phyloP scores from a whole-genome alignment of 257 asterid genomes.

The Thymus mandschuricus region DNA sequence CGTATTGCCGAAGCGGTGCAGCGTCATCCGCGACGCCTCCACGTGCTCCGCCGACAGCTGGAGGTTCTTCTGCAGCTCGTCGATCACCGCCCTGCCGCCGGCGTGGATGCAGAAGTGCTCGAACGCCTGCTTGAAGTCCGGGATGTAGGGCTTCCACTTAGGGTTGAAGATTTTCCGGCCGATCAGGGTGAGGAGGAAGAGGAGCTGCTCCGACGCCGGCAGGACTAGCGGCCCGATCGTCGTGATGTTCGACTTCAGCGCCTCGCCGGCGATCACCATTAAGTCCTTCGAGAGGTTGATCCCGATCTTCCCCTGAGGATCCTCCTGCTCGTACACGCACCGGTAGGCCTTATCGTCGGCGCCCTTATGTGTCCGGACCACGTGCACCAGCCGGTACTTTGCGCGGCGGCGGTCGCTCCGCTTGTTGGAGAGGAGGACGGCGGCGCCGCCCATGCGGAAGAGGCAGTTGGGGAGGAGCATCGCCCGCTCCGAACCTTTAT shows the following conservation, averaged over 20 bases:
- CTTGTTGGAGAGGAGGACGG: conserved; percentile 74
- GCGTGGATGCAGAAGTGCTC: conserved; percentile 92
- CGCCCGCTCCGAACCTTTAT: conserved; percentile 83
- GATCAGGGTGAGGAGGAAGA: conserved; percentile 73
- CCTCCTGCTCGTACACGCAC: conserved; percentile 85
- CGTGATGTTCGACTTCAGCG: conserved; percentile 80
- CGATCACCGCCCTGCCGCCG: conserved; percentile 87
- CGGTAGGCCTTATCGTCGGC: conserved; percentile 76
- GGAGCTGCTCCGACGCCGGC: conserved; percentile 82
- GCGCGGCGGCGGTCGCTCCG: conserved; percentile 57
- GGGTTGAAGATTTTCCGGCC: conserved; percentile 82
- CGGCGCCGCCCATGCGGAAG: conserved; percentile 88
- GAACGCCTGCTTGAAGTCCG: conserved; percentile 81
- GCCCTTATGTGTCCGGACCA: conserved; percentile 89
- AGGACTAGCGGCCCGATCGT: conserved; percentile 85
- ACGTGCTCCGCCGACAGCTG: conserved; percentile 86
- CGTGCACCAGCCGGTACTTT: conserved; percentile 68
- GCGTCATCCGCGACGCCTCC: conserved; percentile 91
- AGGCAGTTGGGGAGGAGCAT: conserved; percentile 88
- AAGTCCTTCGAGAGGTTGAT: conserved; percentile 75
- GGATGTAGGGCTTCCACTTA: conserved; percentile 85
- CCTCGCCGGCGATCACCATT: conserved; percentile 91
- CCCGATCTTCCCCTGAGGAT: conserved; percentile 76
- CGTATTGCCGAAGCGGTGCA: conserved; percentile 80
- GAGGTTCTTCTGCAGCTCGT: conserved; percentile 85